Evolutionary conservation across 2,329 filamentous ascomycete species (phyloP).

Genomic region (Pseudopyrenochaeta lycopersici): DNA sequence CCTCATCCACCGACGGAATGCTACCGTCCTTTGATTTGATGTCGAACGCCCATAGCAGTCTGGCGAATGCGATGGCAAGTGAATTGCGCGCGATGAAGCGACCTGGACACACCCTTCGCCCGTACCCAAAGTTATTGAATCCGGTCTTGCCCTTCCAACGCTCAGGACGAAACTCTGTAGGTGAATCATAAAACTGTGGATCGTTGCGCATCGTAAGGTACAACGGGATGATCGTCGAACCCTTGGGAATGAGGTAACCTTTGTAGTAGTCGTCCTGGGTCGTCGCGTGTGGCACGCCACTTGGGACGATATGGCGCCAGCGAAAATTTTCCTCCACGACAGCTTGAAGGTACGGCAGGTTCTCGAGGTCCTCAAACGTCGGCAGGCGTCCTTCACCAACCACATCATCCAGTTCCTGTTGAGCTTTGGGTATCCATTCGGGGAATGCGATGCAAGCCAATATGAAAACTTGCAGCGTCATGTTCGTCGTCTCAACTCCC

Average conservation of each 20-base stretch:
- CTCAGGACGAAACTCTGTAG: slow-evolving; percentile 46
- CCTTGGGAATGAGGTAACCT: slow-evolving; percentile 59
- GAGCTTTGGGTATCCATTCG: slow-evolving; percentile 13
- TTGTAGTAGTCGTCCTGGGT: slow-evolving; percentile 58
- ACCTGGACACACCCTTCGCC: slow-evolving; percentile 57
- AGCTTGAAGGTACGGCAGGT: slow-evolving; percentile 38
- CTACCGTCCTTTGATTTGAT: slow-evolving; percentile 29
- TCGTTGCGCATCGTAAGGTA: slow-evolving; percentile 47
- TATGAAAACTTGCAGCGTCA: slow-evolving; percentile 54
- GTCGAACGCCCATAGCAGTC: slow-evolving; percentile 63
- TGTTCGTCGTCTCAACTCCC: slow-evolving; percentile 11
- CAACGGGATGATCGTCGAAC: slow-evolving; percentile 44
- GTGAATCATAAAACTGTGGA: slow-evolving; percentile 34
- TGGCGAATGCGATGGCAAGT: slow-evolving; percentile 59
- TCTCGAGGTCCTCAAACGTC: slow-evolving; percentile 27
- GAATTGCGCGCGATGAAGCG: slow-evolving; percentile 42
- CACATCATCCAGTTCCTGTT: slow-evolving; percentile 28
- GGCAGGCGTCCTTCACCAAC: slow-evolving; percentile 28
- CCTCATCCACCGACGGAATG: too few species aligned
- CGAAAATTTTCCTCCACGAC: slow-evolving; percentile 41
- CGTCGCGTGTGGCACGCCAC: slow-evolving; percentile 56
- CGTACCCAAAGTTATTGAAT: slow-evolving; percentile 57
- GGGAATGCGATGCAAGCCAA: slow-evolving; percentile 54
- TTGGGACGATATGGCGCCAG: slow-evolving; percentile 48
- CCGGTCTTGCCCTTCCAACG: slow-evolving; percentile 37